A percentile compares a stretch with the other conserved stretches of the same genome.
Evolutionary conservation across 2,329 filamentous ascomycete species (phyloP).

Genomic region (Metarhizium brunneum): DNA sequence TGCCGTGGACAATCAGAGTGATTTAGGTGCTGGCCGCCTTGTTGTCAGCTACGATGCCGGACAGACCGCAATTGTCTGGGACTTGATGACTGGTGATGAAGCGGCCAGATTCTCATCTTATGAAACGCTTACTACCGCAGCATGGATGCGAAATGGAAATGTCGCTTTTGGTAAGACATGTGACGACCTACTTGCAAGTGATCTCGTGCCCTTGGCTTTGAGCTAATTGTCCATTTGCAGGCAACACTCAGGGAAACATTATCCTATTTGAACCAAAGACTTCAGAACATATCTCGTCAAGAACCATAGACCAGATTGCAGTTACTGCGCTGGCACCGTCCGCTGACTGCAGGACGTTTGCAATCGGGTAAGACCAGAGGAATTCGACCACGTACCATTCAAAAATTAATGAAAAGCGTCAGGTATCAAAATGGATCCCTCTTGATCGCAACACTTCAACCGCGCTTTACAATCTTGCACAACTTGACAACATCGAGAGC

Average conservation of each 20-base stretch:
- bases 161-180: conserved; percentile 76
- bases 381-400: background rate
- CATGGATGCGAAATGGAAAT: conserved; percentile 97
- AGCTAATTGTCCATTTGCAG: conserved; percentile 34
- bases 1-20: conserved; percentile 84
- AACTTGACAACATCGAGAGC: conserved; percentile 76
- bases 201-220: background rate
- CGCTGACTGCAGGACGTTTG: conserved; percentile 86
- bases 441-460: conserved; percentile 78
- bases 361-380: conserved; percentile 65
- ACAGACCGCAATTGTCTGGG: conserved; percentile 93
- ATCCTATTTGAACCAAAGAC: conserved; percentile 91
- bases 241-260: conserved; percentile 85
- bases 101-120: conserved; percentile 89
- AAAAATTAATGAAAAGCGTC: conserved; percentile 6
- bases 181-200: background rate
- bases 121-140: conserved; percentile 71
- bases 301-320: conserved; percentile 85
- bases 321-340: conserved; percentile 89
- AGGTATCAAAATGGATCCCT: conserved; percentile 95
- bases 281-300: conserved; percentile 81
- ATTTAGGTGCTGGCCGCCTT: conserved; percentile 71
- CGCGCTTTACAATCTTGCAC: conserved; percentile 88
- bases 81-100: conserved; percentile 84
- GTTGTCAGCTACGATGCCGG: conserved; percentile 90